Conservation (phyloP, 2,329 filamentous ascomycete genomes). For the Aspergillus pseudoglaucus region DNA sequence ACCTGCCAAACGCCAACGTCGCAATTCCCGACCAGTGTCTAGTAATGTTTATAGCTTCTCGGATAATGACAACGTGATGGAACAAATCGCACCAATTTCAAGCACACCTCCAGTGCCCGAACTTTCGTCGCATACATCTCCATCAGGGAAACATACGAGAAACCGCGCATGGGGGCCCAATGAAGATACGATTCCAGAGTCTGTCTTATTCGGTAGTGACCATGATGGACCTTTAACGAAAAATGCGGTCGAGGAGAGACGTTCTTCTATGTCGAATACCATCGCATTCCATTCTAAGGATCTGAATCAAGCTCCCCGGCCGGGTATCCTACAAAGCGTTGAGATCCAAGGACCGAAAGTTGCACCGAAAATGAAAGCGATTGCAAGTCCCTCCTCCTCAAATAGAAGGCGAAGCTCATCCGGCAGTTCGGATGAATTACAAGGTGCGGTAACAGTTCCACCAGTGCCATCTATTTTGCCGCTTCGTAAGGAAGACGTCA, state of each 20-base stretch:
- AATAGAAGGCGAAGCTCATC: constrained; percentile 4
- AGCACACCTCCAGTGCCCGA: too few relatives aligned
- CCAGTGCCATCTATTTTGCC: constrained; percentile 10
- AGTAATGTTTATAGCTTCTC: constrained; percentile 5
- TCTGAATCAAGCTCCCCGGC: constrained; percentile 2
- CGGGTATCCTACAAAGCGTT: constrained; percentile 10
- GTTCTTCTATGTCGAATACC: constrained; percentile 3
- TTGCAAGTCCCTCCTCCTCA: neutral
- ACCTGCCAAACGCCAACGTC: constrained; percentile 24
- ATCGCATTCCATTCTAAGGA: neutral
- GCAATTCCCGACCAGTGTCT: constrained; percentile 9
- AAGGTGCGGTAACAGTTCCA: constrained; percentile 29
- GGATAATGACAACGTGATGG: constrained; percentile 14
- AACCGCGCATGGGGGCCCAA: too few relatives aligned
- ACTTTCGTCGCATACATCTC: too few relatives aligned
- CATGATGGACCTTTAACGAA: constrained; percentile 19
- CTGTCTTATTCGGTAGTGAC: constrained; percentile 2
- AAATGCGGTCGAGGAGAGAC: constrained; percentile 19
- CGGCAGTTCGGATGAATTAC: constrained; percentile 34
- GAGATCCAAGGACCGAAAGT: constrained; percentile 7
- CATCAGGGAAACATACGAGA: too few relatives aligned
- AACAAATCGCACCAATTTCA: constrained; percentile 1
- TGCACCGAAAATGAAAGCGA: neutral
- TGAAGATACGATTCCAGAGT: too few relatives aligned
- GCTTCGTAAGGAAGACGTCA: constrained; percentile 5